These are phyloP conservation scores for Picochlorum sp. DNA, from an alignment of 139 green algal genomes.

Conservation along the genomic window DNA sequence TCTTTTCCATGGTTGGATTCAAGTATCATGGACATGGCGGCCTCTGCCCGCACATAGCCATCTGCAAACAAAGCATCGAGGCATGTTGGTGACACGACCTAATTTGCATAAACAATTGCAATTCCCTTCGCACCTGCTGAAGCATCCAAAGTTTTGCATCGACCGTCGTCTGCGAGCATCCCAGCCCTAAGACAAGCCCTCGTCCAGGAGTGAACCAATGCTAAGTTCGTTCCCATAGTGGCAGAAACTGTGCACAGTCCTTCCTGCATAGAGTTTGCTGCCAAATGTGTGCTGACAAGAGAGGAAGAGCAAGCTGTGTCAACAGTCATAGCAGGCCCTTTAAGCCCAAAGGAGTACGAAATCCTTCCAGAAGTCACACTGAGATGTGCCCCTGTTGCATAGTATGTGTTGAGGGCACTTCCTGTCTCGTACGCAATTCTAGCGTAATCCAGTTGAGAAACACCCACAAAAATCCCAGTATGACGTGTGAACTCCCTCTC, in stretches of 20 bases:
- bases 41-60: slow-evolving; percentile 72
- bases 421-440: no score
- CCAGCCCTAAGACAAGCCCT: slow-evolving; percentile 35
- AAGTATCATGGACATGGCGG: slow-evolving; percentile 36
- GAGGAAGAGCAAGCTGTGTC: slow-evolving; percentile 80
- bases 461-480: no score
- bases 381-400: no score
- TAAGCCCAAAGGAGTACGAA: slow-evolving; percentile 61
- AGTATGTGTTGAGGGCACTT: no score
- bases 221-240: slow-evolving; percentile 66
- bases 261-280: slow-evolving; percentile 17
- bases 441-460: no score
- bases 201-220: slow-evolving; percentile 56
- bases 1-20: no score
- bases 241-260: slow-evolving; percentile 32
- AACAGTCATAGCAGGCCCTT: slow-evolving; percentile 51
- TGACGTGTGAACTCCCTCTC: no score
- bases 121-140: slow-evolving; percentile 18
- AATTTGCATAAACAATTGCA: neutral
- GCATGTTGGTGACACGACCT: no score
- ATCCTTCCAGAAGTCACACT: slow-evolving; percentile 62
- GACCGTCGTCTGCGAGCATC: slow-evolving; percentile 62
- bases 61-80: slow-evolving; percentile 25
- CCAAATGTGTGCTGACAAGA: slow-evolving; percentile 63
- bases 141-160: slow-evolving; percentile 83